These are phyloP conservation scores for Melanogaster broomeanus DNA, from an alignment of 768 basidiomycete species.

Conservation along the genomic window DNA sequence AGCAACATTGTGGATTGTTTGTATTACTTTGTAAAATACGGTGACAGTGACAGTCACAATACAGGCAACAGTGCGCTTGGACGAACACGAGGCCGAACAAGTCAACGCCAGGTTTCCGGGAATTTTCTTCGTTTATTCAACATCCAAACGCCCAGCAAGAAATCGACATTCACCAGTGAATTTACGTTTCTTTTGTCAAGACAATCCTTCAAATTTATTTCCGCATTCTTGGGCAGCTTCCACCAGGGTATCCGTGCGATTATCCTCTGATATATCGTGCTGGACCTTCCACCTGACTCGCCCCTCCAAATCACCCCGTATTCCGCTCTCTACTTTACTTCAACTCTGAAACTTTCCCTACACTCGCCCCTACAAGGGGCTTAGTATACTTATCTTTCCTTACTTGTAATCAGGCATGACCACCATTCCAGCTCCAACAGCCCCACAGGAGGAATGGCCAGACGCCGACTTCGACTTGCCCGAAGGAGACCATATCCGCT, in stretches of 20 bases:
- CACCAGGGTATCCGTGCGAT: conserved; percentile 7
- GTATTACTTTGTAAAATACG: conserved; percentile 23
- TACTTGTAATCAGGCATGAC: conserved; percentile 45
- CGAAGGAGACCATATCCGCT: conserved; percentile 68
- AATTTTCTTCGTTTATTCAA: conserved; percentile 25
- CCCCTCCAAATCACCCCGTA: background rate
- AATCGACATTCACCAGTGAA: background rate
- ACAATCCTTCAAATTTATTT: conserved; percentile 12
- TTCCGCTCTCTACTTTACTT: conserved; percentile 4
- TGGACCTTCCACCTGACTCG: conserved; percentile 1
- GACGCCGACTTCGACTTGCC: conserved; percentile 88
- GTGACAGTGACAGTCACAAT: conserved; percentile 14
- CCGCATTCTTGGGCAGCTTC: background rate
- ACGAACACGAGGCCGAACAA: conserved; percentile 30
- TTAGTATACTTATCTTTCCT: conserved; percentile 20
- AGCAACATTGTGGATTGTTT: background rate
- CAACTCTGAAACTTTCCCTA: conserved; percentile 16
- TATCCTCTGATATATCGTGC: conserved; percentile 4
- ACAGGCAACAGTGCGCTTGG: background rate
- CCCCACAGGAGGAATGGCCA: conserved; percentile 76
- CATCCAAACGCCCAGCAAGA: conserved; percentile 3
- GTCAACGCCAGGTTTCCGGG: conserved; percentile 3
- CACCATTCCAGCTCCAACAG: conserved; percentile 58
- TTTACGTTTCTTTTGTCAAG: background rate
- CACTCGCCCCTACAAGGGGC: conserved; percentile 22